Percentiles rank a stretch among this genome's conserved stretches.
phyloP scores from a whole-genome alignment of 2,329 filamentous ascomycete genomes.

The Sclerotinia glacialis region DNA sequence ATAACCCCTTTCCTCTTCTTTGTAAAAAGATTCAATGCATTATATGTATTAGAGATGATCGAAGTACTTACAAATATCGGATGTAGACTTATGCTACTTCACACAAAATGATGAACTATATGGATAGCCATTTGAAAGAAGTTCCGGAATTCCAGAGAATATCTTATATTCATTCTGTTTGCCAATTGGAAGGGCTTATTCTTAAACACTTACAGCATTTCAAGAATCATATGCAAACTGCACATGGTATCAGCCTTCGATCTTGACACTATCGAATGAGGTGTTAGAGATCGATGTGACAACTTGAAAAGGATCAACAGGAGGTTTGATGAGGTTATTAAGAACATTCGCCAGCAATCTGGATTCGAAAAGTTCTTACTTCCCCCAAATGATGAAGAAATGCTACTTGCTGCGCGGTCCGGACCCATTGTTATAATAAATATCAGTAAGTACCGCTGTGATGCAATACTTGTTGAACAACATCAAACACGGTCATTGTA shows the following conservation, averaged over 20 bases:
- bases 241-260: neutral
- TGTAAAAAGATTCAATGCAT: neutral
- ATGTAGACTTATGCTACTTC: neutral
- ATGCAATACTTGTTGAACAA: conserved; percentile 2
- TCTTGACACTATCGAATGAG: too few relatives aligned
- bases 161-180: too few relatives aligned
- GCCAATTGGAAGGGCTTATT: neutral
- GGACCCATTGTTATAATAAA: neutral
- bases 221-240: neutral
- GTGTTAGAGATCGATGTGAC: too few relatives aligned
- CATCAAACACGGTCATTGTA: neutral
- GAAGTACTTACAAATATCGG: conserved; percentile 4
- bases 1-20: neutral
- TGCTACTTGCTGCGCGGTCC: neutral
- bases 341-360: neutral
- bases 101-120: conserved; percentile 5
- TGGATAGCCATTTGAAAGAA: conserved; percentile 1
- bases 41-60: neutral
- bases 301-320: neutral
- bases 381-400: neutral
- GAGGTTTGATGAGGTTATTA: neutral
- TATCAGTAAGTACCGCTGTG: neutral
- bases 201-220: neutral
- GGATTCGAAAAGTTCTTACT: conserved; percentile 3
- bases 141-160: too few relatives aligned